Conservation (phyloP, 2,329 filamentous ascomycete species). For the Balansia obtecta region DNA sequence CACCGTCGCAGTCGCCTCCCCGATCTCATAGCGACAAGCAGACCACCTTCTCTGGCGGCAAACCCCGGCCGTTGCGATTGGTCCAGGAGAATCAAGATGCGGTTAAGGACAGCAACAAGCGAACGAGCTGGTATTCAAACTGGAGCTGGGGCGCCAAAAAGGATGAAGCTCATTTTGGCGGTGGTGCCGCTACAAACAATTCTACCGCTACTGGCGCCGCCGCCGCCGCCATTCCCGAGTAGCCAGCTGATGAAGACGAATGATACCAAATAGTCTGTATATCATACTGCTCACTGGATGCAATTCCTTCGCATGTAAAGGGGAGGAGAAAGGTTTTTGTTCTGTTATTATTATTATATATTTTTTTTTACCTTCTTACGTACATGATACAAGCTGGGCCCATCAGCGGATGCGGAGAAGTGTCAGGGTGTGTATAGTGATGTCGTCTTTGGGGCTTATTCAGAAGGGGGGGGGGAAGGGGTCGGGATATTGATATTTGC, state of each 20-base stretch:
- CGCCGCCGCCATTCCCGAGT: slow-evolving; percentile 23
- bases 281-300: neutral
- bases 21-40: slow-evolving; percentile 38
- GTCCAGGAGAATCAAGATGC: slow-evolving; percentile 63
- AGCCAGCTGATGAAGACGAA: slow-evolving; percentile 1
- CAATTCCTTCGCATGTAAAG: neutral
- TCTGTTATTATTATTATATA: too few species aligned
- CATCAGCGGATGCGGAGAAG: neutral
- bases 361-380: neutral
- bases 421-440: neutral
- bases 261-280: neutral
- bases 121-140: slow-evolving; percentile 50
- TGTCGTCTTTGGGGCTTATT: neutral
- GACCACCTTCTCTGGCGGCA: slow-evolving; percentile 50
- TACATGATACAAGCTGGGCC: neutral
- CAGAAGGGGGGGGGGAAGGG: neutral
- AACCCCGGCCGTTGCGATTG: slow-evolving; percentile 73
- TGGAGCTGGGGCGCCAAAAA: slow-evolving; percentile 41
- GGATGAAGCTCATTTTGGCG: slow-evolving; percentile 24
- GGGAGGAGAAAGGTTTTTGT: too few species aligned
- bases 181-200: slow-evolving; percentile 12
- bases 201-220: slow-evolving; percentile 14
- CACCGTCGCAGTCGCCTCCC: slow-evolving; percentile 41
- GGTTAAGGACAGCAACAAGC: slow-evolving; percentile 38
- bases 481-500: neutral